A percentile compares a stretch with the other conserved stretches of the same genome.
These are phyloP conservation scores for Stachybotrys echinatus DNA, from an alignment of 2,329 filamentous ascomycete genomes.

Conservation along the genomic window DNA sequence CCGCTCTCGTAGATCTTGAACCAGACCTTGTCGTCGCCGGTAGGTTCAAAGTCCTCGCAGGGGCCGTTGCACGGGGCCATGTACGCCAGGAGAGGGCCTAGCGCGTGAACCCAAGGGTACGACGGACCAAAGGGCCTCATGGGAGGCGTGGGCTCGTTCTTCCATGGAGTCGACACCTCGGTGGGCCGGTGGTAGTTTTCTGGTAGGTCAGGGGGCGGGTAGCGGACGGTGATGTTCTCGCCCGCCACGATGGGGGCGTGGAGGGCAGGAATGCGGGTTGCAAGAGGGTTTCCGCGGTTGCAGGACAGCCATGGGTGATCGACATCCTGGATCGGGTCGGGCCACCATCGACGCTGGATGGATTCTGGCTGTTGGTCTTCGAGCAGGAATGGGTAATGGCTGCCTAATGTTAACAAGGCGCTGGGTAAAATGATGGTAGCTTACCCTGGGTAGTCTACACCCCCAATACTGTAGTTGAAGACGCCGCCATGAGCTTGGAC, in stretches of 20 bases:
- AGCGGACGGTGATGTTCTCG: constrained; percentile 36
- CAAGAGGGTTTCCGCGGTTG: constrained; percentile 9
- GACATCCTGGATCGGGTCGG: constrained; percentile 6
- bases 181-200: constrained; percentile 2
- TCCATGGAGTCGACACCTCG: constrained; percentile 26
- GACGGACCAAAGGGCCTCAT: background rate
- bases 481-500: constrained; percentile 1
- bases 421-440: background rate
- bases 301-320: constrained; percentile 8
- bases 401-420: background rate
- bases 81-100: constrained; percentile 54
- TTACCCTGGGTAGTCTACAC: constrained; percentile 1
- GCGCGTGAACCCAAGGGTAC: constrained; percentile 44
- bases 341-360: constrained; percentile 9
- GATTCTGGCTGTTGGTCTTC: constrained; percentile 9
- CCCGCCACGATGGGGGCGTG: constrained; percentile 35
- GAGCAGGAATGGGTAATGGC: constrained; percentile 6
- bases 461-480: constrained; percentile 4
- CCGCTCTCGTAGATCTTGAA: constrained; percentile 55
- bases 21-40: constrained; percentile 47
- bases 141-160: constrained; percentile 22
- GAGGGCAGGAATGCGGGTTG: constrained; percentile 3
- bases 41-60: constrained; percentile 31
- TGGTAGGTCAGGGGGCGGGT: background rate
- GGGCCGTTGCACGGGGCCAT: constrained; percentile 37